These are phyloP conservation scores for Fraxinus nigra DNA, from an alignment of 305 asterid species.

Conservation along the genomic window DNA sequence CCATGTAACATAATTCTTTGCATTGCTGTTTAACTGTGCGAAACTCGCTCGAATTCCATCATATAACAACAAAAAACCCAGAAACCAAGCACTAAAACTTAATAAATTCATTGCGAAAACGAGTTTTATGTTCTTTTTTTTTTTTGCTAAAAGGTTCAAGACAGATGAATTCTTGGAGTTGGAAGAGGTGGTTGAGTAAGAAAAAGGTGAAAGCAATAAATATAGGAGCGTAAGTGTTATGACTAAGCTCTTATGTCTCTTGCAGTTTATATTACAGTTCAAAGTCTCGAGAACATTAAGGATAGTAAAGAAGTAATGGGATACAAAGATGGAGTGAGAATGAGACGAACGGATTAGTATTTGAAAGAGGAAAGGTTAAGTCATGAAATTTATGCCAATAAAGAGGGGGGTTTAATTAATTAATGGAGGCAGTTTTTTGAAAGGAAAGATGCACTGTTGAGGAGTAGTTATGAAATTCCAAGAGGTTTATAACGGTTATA, in stretches of 20 bases:
- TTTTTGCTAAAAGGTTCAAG: neutral
- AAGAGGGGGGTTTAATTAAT: neutral
- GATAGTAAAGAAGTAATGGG: slow-evolving; percentile 1
- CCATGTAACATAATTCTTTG: slow-evolving; percentile 48
- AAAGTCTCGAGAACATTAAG: neutral
- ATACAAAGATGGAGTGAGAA: neutral
- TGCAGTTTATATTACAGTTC: neutral
- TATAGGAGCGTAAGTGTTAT: slow-evolving; percentile 38
- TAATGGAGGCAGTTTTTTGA: slow-evolving; percentile 3
- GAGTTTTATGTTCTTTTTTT: neutral
- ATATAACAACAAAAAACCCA: slow-evolving; percentile 9
- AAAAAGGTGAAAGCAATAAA: slow-evolving; percentile 43
- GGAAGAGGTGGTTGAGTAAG: slow-evolving; percentile 20
- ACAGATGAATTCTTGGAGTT: neutral
- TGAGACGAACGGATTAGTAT: neutral
- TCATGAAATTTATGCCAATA: neutral
- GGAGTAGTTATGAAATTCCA: slow-evolving; percentile 36
- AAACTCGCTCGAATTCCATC: slow-evolving; percentile 15
- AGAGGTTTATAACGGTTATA: slow-evolving; percentile 20
- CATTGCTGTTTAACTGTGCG: neutral
- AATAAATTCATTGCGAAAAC: slow-evolving; percentile 26
- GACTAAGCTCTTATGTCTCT: neutral
- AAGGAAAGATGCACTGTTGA: slow-evolving; percentile 20
- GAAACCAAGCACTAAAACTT: slow-evolving; percentile 9
- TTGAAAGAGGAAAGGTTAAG: slow-evolving; percentile 16